Conservation (phyloP, 306 rosid species). For the Glycyrrhiza uralensis region DNA sequence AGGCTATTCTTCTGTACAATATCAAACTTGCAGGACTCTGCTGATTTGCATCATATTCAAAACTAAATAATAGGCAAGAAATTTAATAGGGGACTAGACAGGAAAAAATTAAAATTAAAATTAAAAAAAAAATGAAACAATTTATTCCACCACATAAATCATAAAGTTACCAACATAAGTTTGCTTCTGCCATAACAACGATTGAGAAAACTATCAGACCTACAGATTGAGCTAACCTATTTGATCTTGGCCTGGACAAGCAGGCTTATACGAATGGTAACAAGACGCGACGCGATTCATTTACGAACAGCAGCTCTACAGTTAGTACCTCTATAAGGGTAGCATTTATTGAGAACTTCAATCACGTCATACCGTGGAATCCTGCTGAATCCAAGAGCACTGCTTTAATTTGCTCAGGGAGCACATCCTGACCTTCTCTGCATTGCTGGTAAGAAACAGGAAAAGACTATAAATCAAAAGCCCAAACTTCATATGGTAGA, state of each 20-base stretch:
- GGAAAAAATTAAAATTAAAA: neutral
- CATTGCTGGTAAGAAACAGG: conserved; percentile 65
- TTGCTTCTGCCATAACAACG: conserved; percentile 12
- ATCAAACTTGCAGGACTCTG: neutral
- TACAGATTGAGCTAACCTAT: conserved; percentile 33
- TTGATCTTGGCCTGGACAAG: conserved; percentile 22
- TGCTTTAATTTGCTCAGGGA: conserved; percentile 82
- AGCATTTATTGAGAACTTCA: conserved; percentile 12
- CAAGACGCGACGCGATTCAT: conserved; percentile 31
- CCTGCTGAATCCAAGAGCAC: conserved; percentile 82
- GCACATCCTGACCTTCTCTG: conserved; percentile 79
- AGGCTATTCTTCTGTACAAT: neutral
- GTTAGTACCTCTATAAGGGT: conserved; percentile 28
- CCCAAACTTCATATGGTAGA: neutral
- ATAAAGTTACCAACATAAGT: conserved; percentile 18
- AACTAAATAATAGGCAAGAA: neutral
- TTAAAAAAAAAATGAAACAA: neutral
- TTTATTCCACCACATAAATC: conserved; percentile 24
- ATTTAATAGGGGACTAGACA: neutral
- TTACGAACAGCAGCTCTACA: conserved; percentile 34
- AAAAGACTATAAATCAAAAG: conserved; percentile 9
- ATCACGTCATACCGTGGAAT: conserved; percentile 58
- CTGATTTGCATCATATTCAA: neutral
- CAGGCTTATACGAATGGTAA: conserved; percentile 18
- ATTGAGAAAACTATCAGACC: conserved; percentile 21